A percentile compares a stretch with the other conserved stretches of the same genome.
These are phyloP conservation scores for Geranium incanum DNA, from an alignment of 441 rosid species.

Conservation along the genomic window DNA sequence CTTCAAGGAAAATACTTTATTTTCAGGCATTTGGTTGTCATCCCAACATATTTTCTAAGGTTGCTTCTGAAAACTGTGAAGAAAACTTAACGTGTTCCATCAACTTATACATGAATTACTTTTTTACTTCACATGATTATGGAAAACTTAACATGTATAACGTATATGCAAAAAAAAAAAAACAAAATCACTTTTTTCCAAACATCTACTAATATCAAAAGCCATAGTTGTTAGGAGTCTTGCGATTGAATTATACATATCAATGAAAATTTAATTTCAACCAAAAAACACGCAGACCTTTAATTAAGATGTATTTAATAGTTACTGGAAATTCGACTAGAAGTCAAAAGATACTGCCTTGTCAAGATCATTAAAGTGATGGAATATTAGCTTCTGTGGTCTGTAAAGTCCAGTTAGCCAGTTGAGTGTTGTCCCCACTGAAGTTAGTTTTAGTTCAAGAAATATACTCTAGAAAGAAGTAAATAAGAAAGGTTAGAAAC, in stretches of 20 bases:
- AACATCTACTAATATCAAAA: neutral
- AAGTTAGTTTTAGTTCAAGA: neutral
- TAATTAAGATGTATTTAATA: neutral
- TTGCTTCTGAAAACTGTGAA: neutral
- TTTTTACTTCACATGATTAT: too few relatives aligned
- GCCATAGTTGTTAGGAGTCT: neutral
- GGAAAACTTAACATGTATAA: neutral
- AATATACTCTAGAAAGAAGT: neutral
- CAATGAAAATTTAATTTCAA: neutral
- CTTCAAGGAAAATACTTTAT: neutral
- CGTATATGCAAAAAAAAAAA: neutral
- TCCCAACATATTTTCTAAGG: neutral
- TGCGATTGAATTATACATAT: neutral
- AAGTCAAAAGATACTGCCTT: neutral
- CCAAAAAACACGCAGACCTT: neutral
- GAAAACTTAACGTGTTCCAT: neutral
- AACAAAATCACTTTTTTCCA: neutral
- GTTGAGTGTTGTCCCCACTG: neutral
- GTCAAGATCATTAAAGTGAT: neutral
- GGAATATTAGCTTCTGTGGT: neutral
- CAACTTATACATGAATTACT: neutral
- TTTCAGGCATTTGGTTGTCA: conserved; percentile 2
- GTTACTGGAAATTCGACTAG: neutral
- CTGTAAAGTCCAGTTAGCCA: neutral
- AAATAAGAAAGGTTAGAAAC: neutral